phyloP scores from a whole-genome alignment of 306 rosid genomes.

The Acacia confusa region DNA sequence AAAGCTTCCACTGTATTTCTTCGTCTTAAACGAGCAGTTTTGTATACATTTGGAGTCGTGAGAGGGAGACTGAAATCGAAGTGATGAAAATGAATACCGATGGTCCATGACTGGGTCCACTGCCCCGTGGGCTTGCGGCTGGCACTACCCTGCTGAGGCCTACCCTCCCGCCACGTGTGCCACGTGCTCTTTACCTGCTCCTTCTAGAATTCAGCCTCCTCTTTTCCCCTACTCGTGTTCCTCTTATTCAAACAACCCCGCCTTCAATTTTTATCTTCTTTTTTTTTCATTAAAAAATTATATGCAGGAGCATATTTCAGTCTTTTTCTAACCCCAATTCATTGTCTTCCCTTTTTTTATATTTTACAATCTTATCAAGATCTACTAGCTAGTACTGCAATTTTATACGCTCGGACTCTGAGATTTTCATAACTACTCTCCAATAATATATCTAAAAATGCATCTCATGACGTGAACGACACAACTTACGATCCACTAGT shows the following conservation, averaged over 20 bases:
- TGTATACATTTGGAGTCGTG: neutral
- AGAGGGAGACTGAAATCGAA: neutral
- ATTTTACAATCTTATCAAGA: neutral
- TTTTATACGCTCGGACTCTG: neutral
- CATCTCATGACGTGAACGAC: neutral
- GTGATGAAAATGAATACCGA: neutral
- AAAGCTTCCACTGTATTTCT: neutral
- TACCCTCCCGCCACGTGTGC: neutral
- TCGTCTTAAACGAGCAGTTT: neutral
- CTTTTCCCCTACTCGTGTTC: neutral
- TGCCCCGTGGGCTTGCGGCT: neutral
- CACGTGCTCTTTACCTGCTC: slow-evolving; percentile 28
- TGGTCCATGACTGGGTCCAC: slow-evolving; percentile 21
- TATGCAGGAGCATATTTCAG: too few species aligned
- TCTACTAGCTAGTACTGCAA: neutral
- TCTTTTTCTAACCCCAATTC: neutral
- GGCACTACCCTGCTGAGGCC: neutral
- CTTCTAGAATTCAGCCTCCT: neutral
- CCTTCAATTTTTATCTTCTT: too few species aligned
- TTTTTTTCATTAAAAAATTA: neutral
- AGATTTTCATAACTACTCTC: neutral
- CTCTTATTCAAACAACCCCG: neutral
- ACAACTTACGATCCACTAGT: neutral
- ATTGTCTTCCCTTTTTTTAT: neutral
- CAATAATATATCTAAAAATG: neutral